These are phyloP conservation scores for Dendrocalamus latiflorus DNA, from an alignment of 202 grass and related monocot genomes.

Conservation along the genomic window DNA sequence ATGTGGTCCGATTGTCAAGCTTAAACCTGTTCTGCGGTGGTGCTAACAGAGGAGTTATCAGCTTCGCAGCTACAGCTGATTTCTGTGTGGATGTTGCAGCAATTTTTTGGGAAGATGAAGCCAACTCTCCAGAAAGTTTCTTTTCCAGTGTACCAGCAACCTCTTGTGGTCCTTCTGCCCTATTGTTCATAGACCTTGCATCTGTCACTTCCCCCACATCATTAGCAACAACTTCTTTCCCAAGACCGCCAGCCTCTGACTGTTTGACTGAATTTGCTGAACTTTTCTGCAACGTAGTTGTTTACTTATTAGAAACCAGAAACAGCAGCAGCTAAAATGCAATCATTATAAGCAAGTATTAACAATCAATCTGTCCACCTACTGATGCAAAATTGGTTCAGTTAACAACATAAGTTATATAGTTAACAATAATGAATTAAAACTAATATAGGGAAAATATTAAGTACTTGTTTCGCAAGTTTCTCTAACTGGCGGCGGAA, in stretches of 20 bases:
- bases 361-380: neutral
- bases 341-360: neutral
- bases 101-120: slow-evolving; percentile 35
- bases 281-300: slow-evolving; percentile 40
- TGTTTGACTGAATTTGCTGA: slow-evolving; percentile 41
- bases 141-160: slow-evolving; percentile 38
- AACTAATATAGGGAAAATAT: neutral
- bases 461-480: slow-evolving; percentile 73
- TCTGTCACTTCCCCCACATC: slow-evolving; percentile 32
- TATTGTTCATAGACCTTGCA: slow-evolving; percentile 6
- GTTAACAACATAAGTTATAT: neutral
- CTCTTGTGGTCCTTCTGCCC: slow-evolving; percentile 22
- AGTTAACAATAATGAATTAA: slow-evolving; percentile 19
- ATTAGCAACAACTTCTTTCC: slow-evolving; percentile 42
- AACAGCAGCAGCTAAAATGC: slow-evolving; percentile 1
- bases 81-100: slow-evolving; percentile 32
- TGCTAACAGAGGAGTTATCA: slow-evolving; percentile 28
- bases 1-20: slow-evolving; percentile 72
- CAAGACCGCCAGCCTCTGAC: slow-evolving; percentile 12
- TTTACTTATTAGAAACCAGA: slow-evolving; percentile 15
- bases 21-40: slow-evolving; percentile 57
- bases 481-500: slow-evolving; percentile 79
- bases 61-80: slow-evolving; percentile 25
- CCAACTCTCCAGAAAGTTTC: slow-evolving; percentile 42
- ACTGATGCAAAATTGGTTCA: neutral